Percentiles rank a stretch among this genome's conserved stretches.
These are phyloP conservation scores for Fusarium denticulatum DNA, from an alignment of 2,329 filamentous ascomycete genomes.

Conservation along the genomic window DNA sequence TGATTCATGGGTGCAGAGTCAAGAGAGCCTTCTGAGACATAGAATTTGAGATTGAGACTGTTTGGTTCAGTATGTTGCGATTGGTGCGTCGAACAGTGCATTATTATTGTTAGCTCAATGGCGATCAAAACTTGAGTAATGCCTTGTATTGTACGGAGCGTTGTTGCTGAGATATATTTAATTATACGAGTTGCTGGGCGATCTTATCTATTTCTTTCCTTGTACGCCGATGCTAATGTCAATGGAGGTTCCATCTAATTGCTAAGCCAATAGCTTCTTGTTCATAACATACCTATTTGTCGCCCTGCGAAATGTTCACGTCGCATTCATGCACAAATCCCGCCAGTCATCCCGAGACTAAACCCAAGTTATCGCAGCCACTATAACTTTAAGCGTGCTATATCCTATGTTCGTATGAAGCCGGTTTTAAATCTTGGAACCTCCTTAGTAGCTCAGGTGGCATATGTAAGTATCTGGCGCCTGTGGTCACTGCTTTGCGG, in stretches of 20 bases:
- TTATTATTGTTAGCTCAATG: neutral
- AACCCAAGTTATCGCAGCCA: no score
- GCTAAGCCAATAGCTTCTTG: neutral
- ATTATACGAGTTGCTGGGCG: accelerated
- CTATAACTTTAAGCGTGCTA: no score
- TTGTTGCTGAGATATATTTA: neutral
- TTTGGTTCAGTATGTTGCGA: neutral
- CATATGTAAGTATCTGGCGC: no score
- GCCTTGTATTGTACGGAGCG: neutral
- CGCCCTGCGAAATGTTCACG: neutral
- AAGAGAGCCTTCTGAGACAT: neutral
- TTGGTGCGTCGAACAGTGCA: neutral
- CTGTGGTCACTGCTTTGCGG: neutral
- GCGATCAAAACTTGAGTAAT: neutral
- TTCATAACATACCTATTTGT: no score
- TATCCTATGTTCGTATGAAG: no score
- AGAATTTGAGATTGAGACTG: neutral
- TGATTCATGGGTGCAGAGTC: neutral
- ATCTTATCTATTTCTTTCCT: neutral
- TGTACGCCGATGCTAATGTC: neutral
- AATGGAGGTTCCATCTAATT: no score
- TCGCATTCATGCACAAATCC: neutral
- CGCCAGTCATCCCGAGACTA: no score
- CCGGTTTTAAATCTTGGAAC: no score
- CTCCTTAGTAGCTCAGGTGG: no score